Evolutionary conservation across 2,329 filamentous ascomycete species (phyloP).

Genomic region (Alternaria ventricosa): DNA sequence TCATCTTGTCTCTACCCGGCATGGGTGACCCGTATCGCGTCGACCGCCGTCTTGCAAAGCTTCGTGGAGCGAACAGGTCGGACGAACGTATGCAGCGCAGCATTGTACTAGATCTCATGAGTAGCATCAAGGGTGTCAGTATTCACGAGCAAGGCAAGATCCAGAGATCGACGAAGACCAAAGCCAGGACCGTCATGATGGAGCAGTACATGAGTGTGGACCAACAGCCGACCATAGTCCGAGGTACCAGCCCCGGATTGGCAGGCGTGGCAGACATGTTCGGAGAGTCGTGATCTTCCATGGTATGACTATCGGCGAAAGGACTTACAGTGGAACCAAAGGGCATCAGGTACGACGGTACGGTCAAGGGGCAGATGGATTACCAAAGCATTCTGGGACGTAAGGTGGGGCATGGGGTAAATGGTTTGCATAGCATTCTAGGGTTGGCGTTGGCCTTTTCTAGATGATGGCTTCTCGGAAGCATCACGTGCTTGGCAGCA

Average conservation of each 20-base stretch:
- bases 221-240: constrained; percentile 42
- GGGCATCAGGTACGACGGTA: background rate
- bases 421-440: background rate
- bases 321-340: background rate
- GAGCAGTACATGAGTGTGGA: constrained; percentile 54
- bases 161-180: constrained; percentile 42
- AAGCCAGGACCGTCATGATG: constrained; percentile 43
- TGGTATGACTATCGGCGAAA: background rate
- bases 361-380: background rate
- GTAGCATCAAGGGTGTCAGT: constrained; percentile 86
- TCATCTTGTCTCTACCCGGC: constrained; percentile 81
- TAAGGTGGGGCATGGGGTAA: background rate
- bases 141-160: constrained; percentile 94
- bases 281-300: constrained; percentile 18
- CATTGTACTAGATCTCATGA: constrained; percentile 82
- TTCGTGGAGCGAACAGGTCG: constrained; percentile 56
- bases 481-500: background rate
- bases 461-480: background rate
- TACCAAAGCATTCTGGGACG: background rate
- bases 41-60: constrained; percentile 56
- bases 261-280: constrained; percentile 57
- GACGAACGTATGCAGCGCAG: constrained; percentile 77
- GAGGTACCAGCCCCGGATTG: constrained; percentile 50
- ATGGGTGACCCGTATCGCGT: constrained; percentile 71
- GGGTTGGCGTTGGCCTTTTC: background rate